Conservation (phyloP, 257 asterid species). For the Striga asiatica region DNA sequence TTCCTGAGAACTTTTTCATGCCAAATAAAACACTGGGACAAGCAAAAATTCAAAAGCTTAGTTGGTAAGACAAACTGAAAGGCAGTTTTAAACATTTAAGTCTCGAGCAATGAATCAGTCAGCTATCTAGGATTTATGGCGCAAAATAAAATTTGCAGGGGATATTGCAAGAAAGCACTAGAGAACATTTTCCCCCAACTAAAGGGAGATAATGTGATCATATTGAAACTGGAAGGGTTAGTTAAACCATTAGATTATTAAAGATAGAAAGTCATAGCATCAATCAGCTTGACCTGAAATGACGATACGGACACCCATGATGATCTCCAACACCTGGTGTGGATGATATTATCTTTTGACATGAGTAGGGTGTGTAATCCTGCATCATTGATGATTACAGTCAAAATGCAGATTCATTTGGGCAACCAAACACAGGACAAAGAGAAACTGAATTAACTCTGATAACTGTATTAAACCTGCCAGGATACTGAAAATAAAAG, state of each 20-base stretch:
- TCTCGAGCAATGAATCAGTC: background rate
- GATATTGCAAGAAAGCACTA: background rate
- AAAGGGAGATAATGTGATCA: constrained; percentile 6
- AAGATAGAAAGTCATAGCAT: constrained; percentile 2
- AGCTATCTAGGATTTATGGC: background rate
- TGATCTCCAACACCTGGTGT: constrained; percentile 94
- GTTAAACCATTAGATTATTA: constrained; percentile 6
- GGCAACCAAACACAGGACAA: constrained; percentile 8
- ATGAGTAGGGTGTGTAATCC: constrained; percentile 95
- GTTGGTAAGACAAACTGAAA: background rate
- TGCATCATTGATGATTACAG: constrained; percentile 28
- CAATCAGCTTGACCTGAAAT: constrained; percentile 65
- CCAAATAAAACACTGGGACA: constrained; percentile 1
- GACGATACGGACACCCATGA: constrained; percentile 96
- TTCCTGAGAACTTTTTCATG: background rate
- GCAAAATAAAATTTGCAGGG: background rate
- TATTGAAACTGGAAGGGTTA: background rate
- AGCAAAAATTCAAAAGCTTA: background rate
- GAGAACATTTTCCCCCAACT: background rate
- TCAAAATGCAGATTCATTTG: constrained; percentile 1
- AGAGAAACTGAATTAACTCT: background rate
- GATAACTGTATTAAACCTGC: background rate
- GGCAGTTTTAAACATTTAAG: background rate
- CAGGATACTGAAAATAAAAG: too few relatives aligned
- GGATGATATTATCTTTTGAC: constrained; percentile 75